Evolutionary conservation across 1,284 basidiomycete species (phyloP), one percentile per base, ranked within the genome.

Genomic region (Trametes versicolor): DNA sequence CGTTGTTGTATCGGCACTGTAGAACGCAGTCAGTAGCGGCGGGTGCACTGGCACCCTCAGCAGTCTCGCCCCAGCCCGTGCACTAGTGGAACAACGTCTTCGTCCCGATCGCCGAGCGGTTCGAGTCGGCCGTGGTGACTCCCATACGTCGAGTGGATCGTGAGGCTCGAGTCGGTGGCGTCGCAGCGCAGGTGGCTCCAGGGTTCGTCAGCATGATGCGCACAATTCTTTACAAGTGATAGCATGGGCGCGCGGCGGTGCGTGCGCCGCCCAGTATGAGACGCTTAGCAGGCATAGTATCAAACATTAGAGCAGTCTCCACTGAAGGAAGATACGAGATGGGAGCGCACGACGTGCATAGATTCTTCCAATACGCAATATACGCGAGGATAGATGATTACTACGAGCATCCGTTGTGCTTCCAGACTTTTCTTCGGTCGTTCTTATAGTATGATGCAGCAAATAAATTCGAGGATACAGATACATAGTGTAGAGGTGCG

Each of bases 31-130:
- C 7, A 65, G 65, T n/a, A 41, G 60, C 12, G 64, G 60, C 23
- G 56, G 73, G n/a, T 61, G 61, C 12, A 71, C 72, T 2, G 63
- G 75, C 15, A 73, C 76, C 65, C 69, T 77, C 23, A n/a, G n/a
- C n/a, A n/a, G 68, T 67, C 23, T 72, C 75, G 48, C 75, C 75
- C 6, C 29, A 61, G 10, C 74, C 75, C 2, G 70, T 71, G 13
- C 29, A n/a, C n/a, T n/a, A 62, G 3, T 76, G 75, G 76, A 56
- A 66, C 32, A 29, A 52, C 47, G 56, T 75, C 39, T 61, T 73
- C 34, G 51, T 58, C 2, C 60, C 60, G 10, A 61, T 71, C 27
- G 67, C 75, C 2, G 55, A 64, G 60, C 59, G 62, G 9, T 66
- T 75, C 36, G 58, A 36, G 23, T 39, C 75, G 2, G 68, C 72